phyloP scores from a whole-genome alignment of 768 basidiomycete genomes.

The Termitomyces sp. region DNA sequence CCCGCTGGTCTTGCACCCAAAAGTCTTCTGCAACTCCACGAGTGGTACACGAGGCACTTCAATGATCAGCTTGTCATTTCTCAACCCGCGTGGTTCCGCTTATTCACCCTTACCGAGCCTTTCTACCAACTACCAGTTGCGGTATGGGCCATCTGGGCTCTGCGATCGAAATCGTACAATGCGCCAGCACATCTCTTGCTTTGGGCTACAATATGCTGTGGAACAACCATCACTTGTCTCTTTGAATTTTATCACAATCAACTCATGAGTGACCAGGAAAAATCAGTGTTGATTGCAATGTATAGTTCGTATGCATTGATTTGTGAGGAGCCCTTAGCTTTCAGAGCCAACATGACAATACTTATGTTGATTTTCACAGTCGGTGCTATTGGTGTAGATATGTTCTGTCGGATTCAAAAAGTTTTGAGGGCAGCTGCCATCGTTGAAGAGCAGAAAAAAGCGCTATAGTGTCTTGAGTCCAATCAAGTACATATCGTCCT shows the following conservation, averaged over 20 bases:
- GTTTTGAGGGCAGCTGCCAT: constrained; percentile 11
- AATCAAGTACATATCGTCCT: not conserved
- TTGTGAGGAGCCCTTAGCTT: constrained; percentile 13
- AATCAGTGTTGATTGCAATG: constrained; percentile 16
- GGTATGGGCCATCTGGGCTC: constrained; percentile 21
- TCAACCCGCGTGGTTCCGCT: constrained; percentile 23
- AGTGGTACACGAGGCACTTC: constrained; percentile 19
- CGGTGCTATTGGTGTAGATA: constrained; percentile 19
- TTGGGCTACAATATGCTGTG: constrained; percentile 19
- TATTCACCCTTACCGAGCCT: constrained; percentile 20
- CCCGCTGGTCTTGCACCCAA: constrained; percentile 17
- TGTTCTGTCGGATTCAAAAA: constrained; percentile 22
- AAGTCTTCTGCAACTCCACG: constrained; percentile 18
- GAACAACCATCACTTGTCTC: constrained; percentile 22
- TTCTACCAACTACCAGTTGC: constrained; percentile 23
- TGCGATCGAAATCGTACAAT: constrained; percentile 19
- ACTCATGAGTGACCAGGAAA: constrained; percentile 21
- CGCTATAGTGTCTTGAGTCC: not conserved
- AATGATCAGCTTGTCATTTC: constrained; percentile 24
- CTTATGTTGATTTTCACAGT: constrained; percentile 8
- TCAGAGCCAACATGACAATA: not conserved
- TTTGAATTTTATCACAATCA: constrained; percentile 23
- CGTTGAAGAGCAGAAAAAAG: constrained; percentile 6
- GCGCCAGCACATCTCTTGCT: constrained; percentile 20
- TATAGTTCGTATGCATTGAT: constrained; percentile 20